These are phyloP conservation scores for Knufia petricola DNA, from an alignment of 2,329 filamentous ascomycete species.

Conservation along the genomic window DNA sequence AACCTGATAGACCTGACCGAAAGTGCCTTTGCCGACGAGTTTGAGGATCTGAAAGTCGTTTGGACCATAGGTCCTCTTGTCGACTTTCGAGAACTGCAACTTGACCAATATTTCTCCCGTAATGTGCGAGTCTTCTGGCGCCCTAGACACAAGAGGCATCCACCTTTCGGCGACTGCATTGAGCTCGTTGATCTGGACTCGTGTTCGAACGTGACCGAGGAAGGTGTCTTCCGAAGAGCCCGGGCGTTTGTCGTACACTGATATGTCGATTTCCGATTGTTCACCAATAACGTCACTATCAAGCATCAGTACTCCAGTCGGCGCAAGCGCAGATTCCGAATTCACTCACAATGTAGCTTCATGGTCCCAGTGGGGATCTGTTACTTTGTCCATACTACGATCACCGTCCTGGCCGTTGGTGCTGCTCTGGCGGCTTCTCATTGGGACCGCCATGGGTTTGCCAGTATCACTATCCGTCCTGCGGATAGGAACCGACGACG, in stretches of 20 bases:
- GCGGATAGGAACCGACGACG: conserved; percentile 53
- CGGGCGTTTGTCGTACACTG: conserved; percentile 71
- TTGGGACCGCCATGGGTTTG: conserved; percentile 84
- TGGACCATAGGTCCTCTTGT: conserved; percentile 85
- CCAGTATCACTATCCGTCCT: conserved; percentile 72
- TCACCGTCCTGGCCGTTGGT: conserved; percentile 73
- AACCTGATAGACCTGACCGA: conserved; percentile 97
- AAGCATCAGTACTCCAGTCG: conserved; percentile 20
- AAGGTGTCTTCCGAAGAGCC: conserved; percentile 67
- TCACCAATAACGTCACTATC: conserved; percentile 82
- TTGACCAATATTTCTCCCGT: conserved; percentile 81
- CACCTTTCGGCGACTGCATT: conserved; percentile 69
- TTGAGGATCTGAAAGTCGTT: conserved; percentile 94
- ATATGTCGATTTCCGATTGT: conserved; percentile 82
- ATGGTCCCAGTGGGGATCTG: conserved; percentile 89
- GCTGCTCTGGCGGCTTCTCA: conserved; percentile 93
- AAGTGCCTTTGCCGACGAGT: conserved; percentile 94
- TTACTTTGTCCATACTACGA: conserved; percentile 54
- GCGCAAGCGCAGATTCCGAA: conserved; percentile 13
- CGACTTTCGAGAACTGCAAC: conserved; percentile 73
- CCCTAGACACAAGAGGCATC: conserved; percentile 72
- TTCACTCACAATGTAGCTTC: conserved; percentile 80
- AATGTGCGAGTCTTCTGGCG: conserved; percentile 66
- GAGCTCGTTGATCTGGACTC: conserved; percentile 58
- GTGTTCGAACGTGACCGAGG: conserved; percentile 78